phyloP scores from a whole-genome alignment of 345 rosid species.

The Citrus reticulata region DNA sequence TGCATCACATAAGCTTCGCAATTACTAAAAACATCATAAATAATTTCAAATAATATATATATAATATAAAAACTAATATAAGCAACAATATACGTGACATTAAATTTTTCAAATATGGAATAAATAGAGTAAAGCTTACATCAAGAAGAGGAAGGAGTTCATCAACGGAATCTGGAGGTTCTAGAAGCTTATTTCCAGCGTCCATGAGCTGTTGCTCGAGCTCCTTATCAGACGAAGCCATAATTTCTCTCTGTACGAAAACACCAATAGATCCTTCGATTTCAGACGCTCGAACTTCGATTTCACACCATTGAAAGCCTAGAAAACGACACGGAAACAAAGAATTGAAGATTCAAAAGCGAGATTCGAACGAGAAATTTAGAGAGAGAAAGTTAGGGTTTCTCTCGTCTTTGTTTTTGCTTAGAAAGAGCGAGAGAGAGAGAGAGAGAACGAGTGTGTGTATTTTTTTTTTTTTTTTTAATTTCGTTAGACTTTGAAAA shows the following conservation, averaged over 20 bases:
- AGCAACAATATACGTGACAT: background rate
- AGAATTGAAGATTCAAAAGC: background rate
- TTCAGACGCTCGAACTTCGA: constrained; percentile 14
- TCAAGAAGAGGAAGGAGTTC: constrained; percentile 83
- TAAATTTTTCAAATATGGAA: background rate
- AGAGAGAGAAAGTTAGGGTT: constrained; percentile 22
- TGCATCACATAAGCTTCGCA: background rate
- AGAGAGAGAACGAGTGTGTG: background rate
- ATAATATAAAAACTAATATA: background rate
- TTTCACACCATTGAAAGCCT: constrained; percentile 34
- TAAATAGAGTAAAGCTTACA: constrained; percentile 34
- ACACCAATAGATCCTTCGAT: constrained; percentile 26
- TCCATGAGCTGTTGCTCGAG: constrained; percentile 61
- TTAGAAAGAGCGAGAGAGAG: background rate
- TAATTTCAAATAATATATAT: background rate
- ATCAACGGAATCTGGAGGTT: constrained; percentile 64
- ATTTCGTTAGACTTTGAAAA: background rate
- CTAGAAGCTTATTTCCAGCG: constrained; percentile 65
- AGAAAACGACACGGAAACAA: constrained; percentile 2
- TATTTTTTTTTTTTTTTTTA: background rate
- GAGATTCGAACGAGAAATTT: background rate
- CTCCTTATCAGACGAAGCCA: constrained; percentile 63
- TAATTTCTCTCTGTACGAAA: constrained; percentile 5
- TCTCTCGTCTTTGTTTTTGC: background rate
- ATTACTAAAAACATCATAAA: background rate